These are phyloP conservation scores for Naganishia onofrii DNA, from an alignment of 768 basidiomycete species.

Conservation along the genomic window DNA sequence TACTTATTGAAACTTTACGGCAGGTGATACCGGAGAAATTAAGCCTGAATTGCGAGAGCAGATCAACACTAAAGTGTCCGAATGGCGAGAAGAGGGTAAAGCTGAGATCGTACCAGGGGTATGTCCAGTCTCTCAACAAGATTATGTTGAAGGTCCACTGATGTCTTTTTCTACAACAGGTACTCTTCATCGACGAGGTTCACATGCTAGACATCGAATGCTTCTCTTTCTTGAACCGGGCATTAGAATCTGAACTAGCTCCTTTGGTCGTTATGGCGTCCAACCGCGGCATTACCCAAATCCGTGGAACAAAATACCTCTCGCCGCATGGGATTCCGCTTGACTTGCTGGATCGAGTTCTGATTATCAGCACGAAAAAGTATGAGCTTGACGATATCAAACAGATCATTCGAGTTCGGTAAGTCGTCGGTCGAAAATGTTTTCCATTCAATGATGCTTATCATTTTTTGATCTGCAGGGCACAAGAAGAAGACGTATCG, in stretches of 20 bases:
- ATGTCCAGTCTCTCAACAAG: conserved; percentile 52
- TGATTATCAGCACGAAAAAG: conserved; percentile 90
- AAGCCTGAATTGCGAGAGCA: conserved; percentile 94
- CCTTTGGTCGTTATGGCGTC: conserved; percentile 98
- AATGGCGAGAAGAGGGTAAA: conserved; percentile 98
- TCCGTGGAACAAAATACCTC: conserved; percentile 90
- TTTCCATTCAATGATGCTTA: conserved; percentile 4
- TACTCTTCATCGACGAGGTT: conserved; percentile 98
- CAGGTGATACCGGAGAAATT: conserved; percentile 97
- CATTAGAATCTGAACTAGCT: conserved; percentile 86
- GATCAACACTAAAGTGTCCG: conserved; percentile 92
- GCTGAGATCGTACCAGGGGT: conserved; percentile 96
- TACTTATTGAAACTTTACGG: conserved; percentile 55
- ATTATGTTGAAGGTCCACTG: too few species aligned
- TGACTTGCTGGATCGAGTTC: conserved; percentile 87
- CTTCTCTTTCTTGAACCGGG: conserved; percentile 96
- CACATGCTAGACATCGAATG: conserved; percentile 99
- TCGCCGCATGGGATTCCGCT: conserved; percentile 93
- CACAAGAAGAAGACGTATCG: conserved; percentile 91
- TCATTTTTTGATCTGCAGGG: conserved; percentile 56
- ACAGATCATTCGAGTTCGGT: conserved; percentile 92
- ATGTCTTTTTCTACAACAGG: conserved; percentile 60
- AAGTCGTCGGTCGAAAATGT: conserved; percentile 35
- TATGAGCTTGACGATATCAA: conserved; percentile 79
- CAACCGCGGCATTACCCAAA: conserved; percentile 89